A percentile compares a stretch with the other conserved stretches of the same genome.
Conservation (phyloP, 768 basidiomycete genomes). For the Pisolithus microcarpus region DNA sequence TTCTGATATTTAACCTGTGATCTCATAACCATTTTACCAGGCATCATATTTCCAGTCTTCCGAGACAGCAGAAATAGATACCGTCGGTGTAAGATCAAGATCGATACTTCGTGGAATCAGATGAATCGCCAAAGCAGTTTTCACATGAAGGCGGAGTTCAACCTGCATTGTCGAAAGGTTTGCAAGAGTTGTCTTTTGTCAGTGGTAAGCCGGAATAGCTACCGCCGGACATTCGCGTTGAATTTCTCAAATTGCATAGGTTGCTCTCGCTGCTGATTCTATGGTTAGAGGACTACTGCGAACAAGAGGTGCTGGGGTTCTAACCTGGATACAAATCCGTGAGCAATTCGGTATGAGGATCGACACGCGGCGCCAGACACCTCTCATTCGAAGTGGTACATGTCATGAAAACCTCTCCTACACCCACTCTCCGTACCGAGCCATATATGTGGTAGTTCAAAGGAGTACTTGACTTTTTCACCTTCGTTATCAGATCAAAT, state of each 20-base stretch:
- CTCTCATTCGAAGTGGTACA: no score
- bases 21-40: slow-evolving; percentile 67
- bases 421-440: no score
- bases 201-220: slow-evolving; percentile 40
- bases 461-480: no score
- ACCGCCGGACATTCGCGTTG: slow-evolving; percentile 3
- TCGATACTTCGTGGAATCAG: slow-evolving; percentile 72
- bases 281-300: slow-evolving; percentile 38
- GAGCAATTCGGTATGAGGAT: no score
- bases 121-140: slow-evolving; percentile 62
- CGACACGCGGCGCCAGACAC: no score
- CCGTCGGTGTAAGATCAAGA: no score
- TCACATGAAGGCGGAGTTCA: slow-evolving; percentile 76
- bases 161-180: slow-evolving; percentile 42
- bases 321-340: no score
- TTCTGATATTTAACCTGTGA: slow-evolving; percentile 36
- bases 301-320: no score
- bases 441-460: no score
- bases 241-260: slow-evolving; percentile 31
- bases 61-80: no score
- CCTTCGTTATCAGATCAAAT: no score
- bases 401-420: no score
- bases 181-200: slow-evolving; percentile 65
- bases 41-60: slow-evolving; percentile 24
- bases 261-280: slow-evolving; percentile 66